Base-by-base conservation (phyloP, 2,329 filamentous ascomycete genomes). In the Ophiostoma ips region DNA sequence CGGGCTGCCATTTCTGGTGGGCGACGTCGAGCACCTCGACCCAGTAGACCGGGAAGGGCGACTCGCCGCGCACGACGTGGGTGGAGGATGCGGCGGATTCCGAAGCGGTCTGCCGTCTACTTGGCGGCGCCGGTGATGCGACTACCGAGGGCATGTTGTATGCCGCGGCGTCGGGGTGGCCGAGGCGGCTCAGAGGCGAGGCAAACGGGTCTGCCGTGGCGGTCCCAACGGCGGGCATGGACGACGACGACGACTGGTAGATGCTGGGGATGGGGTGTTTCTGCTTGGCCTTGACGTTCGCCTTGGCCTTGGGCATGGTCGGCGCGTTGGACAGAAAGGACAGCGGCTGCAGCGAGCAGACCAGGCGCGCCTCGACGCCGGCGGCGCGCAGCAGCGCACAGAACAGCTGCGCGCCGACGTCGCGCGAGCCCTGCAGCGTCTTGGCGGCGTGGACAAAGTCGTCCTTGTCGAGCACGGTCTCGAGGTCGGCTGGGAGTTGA, bases 331-430 rank as follows among this genome's bases (percentile, higher is more conserved):
- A 73, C 2, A 72, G 70, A 57, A 89, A 89, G 0, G 84, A 74
- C 1, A 98, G 70, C 1, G 83, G 79, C 57, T 98, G 92, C 3
- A 98, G 68, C 5, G 92, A 98, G 63, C 88, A 95, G 0, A 96
- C 84, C 5, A 98, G 71, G 12, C 92, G 77, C 5, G 86, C 74
- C 55, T 87, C 79, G 7, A 96, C 79, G 3, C 87, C 88, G n/a
- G 76, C 79, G n/a, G 80, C 77, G 16, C 92, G 81, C 4, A 98
- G 71, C 31, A 96, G 66, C 3, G 89, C 84, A 63, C 92, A 96
- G 59, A 94, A 95, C 0, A 98, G 64, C 62, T 96, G 89, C 2
- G 87, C 85, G 1, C 89, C 92, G 10, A 94, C 73, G 63, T 98
- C 92, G 55, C 89, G 79, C 9, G 90, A 96, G 0, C 90, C 94